Conservation (phyloP, 768 basidiomycete genomes). For the Rhizopogon vesiculosus region DNA sequence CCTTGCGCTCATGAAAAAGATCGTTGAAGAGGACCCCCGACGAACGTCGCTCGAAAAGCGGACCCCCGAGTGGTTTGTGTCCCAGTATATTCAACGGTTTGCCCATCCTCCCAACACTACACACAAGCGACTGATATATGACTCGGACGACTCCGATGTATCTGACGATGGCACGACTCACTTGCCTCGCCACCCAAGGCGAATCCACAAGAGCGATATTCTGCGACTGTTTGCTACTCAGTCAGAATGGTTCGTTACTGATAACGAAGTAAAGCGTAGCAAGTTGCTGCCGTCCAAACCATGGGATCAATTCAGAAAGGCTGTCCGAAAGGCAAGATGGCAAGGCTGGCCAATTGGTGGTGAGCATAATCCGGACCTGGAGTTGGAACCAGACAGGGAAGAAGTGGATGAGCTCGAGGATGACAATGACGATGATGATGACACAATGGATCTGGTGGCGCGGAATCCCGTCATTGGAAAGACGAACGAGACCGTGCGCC, state of each 20-base stretch:
- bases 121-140: slow-evolving; percentile 31
- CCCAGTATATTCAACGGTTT: slow-evolving; percentile 32
- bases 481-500: slow-evolving; percentile 6
- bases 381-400: slow-evolving; percentile 6
- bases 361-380: slow-evolving; percentile 2
- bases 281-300: slow-evolving; percentile 35
- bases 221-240: slow-evolving; percentile 48
- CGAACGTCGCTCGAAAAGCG: slow-evolving; percentile 31
- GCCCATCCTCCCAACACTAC: slow-evolving; percentile 23
- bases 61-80: slow-evolving; percentile 47
- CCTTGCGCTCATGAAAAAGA: slow-evolving; percentile 39
- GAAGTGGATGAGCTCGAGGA: not conserved
- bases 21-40: slow-evolving; percentile 30
- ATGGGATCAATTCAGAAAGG: slow-evolving; percentile 45
- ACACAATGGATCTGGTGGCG: slow-evolving; percentile 8
- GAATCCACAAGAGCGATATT: slow-evolving; percentile 48
- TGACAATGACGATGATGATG: not conserved
- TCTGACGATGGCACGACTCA: slow-evolving; percentile 24
- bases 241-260: slow-evolving; percentile 53
- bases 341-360: slow-evolving; percentile 17
- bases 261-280: slow-evolving; percentile 30
- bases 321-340: slow-evolving; percentile 26
- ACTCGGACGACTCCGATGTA: slow-evolving; percentile 20
- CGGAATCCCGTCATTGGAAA: slow-evolving; percentile 27
- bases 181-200: slow-evolving; percentile 39